These are phyloP conservation scores for Macaranga tanarius DNA, from an alignment of 441 rosid species.

Conservation along the genomic window DNA sequence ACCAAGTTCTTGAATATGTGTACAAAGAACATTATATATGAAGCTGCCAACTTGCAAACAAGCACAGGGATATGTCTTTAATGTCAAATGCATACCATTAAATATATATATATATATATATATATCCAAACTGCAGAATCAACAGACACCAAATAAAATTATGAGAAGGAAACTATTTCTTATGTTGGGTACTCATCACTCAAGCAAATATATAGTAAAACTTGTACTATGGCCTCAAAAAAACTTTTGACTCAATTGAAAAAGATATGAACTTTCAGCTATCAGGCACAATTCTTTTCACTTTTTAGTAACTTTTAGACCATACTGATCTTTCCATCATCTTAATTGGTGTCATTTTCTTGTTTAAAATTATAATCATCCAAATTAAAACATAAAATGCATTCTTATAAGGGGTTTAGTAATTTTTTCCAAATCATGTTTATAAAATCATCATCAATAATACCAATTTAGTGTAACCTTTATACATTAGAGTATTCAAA, in stretches of 20 bases:
- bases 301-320: not conserved
- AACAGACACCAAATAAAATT: not conserved
- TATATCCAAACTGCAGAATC: constrained; percentile 70
- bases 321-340: not conserved
- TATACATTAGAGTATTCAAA: not conserved
- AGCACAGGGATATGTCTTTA: not conserved
- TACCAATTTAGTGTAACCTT: not conserved
- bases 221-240: not conserved
- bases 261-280: not conserved
- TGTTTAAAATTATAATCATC: no score
- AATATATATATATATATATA: no score
- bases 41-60: constrained; percentile 7
- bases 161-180: not conserved
- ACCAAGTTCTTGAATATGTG: not conserved
- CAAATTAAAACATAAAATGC: no score
- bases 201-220: not conserved
- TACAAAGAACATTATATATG: not conserved
- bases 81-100: no score
- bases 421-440: no score
- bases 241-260: not conserved
- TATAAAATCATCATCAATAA: not conserved
- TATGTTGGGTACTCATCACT: not conserved
- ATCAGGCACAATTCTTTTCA: not conserved
- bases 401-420: no score
- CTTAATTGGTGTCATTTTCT: not conserved